These are phyloP conservation scores for Megacollybia platyphylla DNA, from an alignment of 1,284 basidiomycete species.

Conservation along the genomic window DNA sequence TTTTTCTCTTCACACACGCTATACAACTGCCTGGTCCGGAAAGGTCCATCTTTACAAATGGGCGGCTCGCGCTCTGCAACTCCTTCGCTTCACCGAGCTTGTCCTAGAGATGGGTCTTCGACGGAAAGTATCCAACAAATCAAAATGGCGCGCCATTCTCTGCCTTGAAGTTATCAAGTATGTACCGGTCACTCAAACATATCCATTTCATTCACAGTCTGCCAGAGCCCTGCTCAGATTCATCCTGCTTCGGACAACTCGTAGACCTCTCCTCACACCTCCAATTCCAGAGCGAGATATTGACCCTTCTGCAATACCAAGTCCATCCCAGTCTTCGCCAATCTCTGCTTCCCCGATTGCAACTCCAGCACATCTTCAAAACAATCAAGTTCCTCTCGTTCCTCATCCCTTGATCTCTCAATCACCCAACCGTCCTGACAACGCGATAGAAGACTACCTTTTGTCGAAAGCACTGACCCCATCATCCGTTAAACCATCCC, in stretches of 20 bases:
- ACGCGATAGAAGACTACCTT: slow-evolving; percentile 62
- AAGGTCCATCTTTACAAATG: slow-evolving; percentile 59
- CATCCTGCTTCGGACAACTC: slow-evolving; percentile 57
- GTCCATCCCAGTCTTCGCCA: slow-evolving; percentile 42
- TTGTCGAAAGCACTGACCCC: slow-evolving; percentile 67
- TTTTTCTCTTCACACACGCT: slow-evolving; percentile 58
- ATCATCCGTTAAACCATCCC: slow-evolving; percentile 54
- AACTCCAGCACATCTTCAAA: slow-evolving; percentile 65
- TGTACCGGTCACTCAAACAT: slow-evolving; percentile 13
- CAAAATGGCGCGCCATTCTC: slow-evolving; percentile 62
- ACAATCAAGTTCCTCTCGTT: slow-evolving; percentile 59
- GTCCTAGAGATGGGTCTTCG: slow-evolving; percentile 79
- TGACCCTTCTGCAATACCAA: slow-evolving; percentile 57
- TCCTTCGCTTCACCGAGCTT: slow-evolving; percentile 70
- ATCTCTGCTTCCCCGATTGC: slow-evolving; percentile 36
- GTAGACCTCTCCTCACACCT: slow-evolving; percentile 60
- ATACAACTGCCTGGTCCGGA: slow-evolving; percentile 75
- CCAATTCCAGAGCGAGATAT: slow-evolving; percentile 79
- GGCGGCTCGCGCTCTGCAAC: slow-evolving; percentile 59
- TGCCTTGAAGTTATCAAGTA: slow-evolving; percentile 75
- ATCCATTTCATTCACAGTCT: slow-evolving; percentile 1
- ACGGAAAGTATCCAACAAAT: slow-evolving; percentile 48
- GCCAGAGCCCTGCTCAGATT: slow-evolving; percentile 63
- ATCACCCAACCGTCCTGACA: slow-evolving; percentile 34
- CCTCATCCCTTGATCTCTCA: slow-evolving; percentile 44